These are phyloP conservation scores for Parasitella parasitica DNA, from an alignment of 371 early-diverging fungal genomes.

Conservation along the genomic window DNA sequence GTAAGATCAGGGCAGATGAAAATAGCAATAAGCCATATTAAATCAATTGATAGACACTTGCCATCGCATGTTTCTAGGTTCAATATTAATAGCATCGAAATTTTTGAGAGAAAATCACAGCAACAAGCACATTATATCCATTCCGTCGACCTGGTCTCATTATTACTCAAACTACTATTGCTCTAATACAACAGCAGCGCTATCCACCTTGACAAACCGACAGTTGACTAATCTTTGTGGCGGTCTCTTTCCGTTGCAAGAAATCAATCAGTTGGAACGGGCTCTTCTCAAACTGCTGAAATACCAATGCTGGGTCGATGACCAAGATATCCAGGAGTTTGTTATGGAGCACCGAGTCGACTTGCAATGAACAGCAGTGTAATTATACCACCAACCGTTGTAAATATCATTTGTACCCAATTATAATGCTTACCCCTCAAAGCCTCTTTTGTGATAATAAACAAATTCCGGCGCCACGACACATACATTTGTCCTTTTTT, in stretches of 20 bases:
- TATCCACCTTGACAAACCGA: constrained; percentile 24
- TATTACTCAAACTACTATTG: constrained; percentile 5
- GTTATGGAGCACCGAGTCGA: constrained; percentile 32
- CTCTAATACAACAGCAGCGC: constrained; percentile 14
- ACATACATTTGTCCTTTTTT: neutral
- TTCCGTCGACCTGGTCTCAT: constrained; percentile 8
- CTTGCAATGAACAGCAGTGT: constrained; percentile 11
- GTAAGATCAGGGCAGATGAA: neutral
- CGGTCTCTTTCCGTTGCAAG: constrained; percentile 33
- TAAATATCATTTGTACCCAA: neutral
- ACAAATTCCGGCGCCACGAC: neutral
- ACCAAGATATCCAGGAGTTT: constrained; percentile 31
- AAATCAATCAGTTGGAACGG: constrained; percentile 40
- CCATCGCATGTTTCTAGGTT: constrained; percentile 75
- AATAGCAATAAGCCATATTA: neutral
- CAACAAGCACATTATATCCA: neutral
- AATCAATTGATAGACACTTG: constrained; percentile 30
- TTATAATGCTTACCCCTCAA: no score
- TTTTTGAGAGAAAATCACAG: constrained; percentile 19
- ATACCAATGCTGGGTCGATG: constrained; percentile 44
- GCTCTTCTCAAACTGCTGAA: constrained; percentile 40
- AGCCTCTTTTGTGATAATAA: neutral
- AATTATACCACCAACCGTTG: no score
- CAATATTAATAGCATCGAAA: constrained; percentile 59
- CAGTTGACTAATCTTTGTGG: constrained; percentile 33